A percentile compares a stretch with the other conserved stretches of the same genome.
Conservation (phyloP, 306 rosid genomes). For the Cucurbita moschata region DNA sequence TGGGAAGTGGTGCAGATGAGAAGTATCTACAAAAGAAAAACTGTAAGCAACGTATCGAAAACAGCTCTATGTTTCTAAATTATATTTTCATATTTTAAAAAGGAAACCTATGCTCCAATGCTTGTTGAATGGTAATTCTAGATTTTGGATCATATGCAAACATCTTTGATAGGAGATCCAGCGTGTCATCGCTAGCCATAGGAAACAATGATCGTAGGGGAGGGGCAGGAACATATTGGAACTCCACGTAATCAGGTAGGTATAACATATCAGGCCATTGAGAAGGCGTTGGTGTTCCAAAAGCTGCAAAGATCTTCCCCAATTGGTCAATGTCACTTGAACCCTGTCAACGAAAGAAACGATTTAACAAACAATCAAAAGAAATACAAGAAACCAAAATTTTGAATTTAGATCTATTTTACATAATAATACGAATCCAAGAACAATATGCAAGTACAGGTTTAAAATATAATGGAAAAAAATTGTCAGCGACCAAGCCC, state of each 20-base stretch:
- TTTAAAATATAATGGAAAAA: background rate
- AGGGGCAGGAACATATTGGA: constrained; percentile 78
- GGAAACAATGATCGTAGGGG: constrained; percentile 71
- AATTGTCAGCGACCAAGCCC: background rate
- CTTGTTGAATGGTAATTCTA: constrained; percentile 80
- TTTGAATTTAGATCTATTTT: background rate
- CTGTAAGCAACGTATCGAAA: constrained; percentile 3
- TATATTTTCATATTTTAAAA: constrained; percentile 9
- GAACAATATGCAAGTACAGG: background rate
- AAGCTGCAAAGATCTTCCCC: constrained; percentile 86
- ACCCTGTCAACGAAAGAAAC: constrained; percentile 38
- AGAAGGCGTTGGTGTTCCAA: constrained; percentile 83
- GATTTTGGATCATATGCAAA: constrained; percentile 86
- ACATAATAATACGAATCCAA: background rate
- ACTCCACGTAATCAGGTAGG: constrained; percentile 93
- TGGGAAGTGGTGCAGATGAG: constrained; percentile 63
- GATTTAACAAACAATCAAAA: constrained; percentile 7
- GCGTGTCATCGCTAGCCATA: constrained; percentile 80
- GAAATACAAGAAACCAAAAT: background rate
- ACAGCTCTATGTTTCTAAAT: background rate
- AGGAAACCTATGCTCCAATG: constrained; percentile 74
- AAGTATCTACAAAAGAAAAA: constrained; percentile 50
- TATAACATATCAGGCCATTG: constrained; percentile 90
- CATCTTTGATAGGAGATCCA: constrained; percentile 86
- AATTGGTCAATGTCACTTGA: constrained; percentile 92